Evolutionary conservation across 106 monocot species (phyloP), one percentile per base, ranked within the genome.

Genomic region (Amphibolis antarctica): DNA sequence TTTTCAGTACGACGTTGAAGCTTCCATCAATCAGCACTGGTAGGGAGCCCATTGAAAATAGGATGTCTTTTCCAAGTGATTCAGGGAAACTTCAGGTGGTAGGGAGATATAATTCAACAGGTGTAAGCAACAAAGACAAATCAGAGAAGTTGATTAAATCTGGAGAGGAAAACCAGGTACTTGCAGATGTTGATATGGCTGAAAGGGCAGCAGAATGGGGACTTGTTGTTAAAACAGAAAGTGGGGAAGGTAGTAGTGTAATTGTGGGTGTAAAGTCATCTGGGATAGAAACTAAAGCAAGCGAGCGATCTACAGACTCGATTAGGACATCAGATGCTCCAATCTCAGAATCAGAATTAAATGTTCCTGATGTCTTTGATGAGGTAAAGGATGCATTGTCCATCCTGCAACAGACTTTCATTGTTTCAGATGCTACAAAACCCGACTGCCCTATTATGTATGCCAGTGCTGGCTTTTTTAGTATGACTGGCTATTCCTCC

Each of bases 401-500:
- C 25, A 74, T 71, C 15, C 74, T 96, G 25, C 79, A 89, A 68
- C 94, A 96, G 59, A 84, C 94, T 2, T 96, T 96, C 76, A 89
- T 96, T 23, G 89, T 96, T 21, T 86, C 94, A 23, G 89, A 96
- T 80, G 94, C 94, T 30, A 90, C 79, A 3, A 78, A 42, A 56
- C 86, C 83, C n/a, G 94, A 96, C 71, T 84, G 78, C 75, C 94
- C 94, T 3, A 90, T 96, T 48, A 60, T 86, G 78, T 96, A 96
- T 65, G 89, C 86, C 15, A 96, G 94, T 61, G 66, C 73, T 55
- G 89, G 94, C 13, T 96, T 96, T 61, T 90, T 79, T 68, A 73
- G 55, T 75, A 90, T 90, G 94, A 96, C 94, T 0, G 94, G 94
- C 10, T 96, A 96, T 69, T 78, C 89, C 12, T 13, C 60, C 10